These are phyloP conservation scores for Closterium sp. DNA, from an alignment of 139 green algal genomes.

Conservation along the genomic window DNA sequence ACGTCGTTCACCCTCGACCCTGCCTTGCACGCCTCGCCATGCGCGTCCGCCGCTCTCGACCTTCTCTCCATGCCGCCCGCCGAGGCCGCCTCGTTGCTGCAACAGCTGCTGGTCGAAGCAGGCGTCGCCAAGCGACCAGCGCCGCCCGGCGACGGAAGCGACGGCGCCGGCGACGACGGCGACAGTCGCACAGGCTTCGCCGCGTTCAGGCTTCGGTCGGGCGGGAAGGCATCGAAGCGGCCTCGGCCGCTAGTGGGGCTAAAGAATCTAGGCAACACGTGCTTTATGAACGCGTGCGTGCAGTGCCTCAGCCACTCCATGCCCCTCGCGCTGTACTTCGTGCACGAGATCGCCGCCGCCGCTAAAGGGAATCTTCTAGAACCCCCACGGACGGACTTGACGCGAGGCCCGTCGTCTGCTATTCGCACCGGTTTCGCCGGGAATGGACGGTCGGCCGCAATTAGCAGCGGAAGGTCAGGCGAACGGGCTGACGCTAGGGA, in stretches of 20 bases:
- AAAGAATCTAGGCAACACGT: slow-evolving; percentile 82
- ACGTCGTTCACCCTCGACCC: neutral
- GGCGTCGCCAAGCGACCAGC: neutral
- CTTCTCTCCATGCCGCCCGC: neutral
- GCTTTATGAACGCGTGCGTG: slow-evolving; percentile 82
- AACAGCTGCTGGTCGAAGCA: neutral
- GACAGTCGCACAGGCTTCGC: neutral
- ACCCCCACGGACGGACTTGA: neutral
- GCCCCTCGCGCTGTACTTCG: slow-evolving; percentile 75
- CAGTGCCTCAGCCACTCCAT: slow-evolving; percentile 87
- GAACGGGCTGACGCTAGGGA: neutral
- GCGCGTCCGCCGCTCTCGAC: neutral
- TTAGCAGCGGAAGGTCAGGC: neutral
- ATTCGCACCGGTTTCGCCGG: neutral
- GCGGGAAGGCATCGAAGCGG: neutral
- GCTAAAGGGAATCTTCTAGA: neutral
- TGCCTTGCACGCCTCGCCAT: neutral
- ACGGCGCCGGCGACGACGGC: neutral
- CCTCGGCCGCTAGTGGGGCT: slow-evolving; percentile 58
- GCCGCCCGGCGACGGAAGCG: neutral
- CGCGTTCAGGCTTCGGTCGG: neutral
- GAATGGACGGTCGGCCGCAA: neutral
- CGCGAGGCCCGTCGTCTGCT: neutral
- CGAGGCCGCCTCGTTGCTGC: neutral
- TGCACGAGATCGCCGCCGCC: slow-evolving; percentile 42